Evolutionary conservation across 2,329 filamentous ascomycete genomes (phyloP).

Genomic region (Atkinsonella hypoxylon): DNA sequence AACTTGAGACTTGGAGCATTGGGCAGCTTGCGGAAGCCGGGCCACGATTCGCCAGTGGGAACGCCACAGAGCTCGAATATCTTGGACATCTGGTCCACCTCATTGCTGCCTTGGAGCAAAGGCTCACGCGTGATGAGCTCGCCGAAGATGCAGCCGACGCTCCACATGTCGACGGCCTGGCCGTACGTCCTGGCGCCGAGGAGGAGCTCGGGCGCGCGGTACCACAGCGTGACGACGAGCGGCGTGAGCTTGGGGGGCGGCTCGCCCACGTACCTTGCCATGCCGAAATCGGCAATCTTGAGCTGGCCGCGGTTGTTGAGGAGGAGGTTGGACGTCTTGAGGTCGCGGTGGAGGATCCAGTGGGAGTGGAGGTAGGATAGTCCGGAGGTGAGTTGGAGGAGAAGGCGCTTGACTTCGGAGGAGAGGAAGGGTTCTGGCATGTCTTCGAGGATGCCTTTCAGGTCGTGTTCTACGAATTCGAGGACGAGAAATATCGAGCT

Average conservation of each 20-base stretch:
- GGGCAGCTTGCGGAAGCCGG: conserved; percentile 72
- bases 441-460: conserved; percentile 84
- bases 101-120: conserved; percentile 77
- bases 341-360: conserved; percentile 87
- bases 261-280: conserved; percentile 81
- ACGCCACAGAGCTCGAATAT: conserved; percentile 87
- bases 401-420: conserved; percentile 83
- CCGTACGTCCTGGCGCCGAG: conserved; percentile 69
- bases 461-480: conserved; percentile 94
- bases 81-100: conserved; percentile 77
- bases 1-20: conserved; percentile 73
- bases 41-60: conserved; percentile 74
- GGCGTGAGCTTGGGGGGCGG: conserved; percentile 72
- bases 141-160: conserved; percentile 87
- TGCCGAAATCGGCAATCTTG: conserved; percentile 96
- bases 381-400: conserved; percentile 70
- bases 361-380: conserved; percentile 76
- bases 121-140: conserved; percentile 79
- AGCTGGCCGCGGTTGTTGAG: conserved; percentile 91
- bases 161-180: conserved; percentile 83
- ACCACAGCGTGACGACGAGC: conserved; percentile 95
- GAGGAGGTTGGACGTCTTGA: conserved; percentile 88
- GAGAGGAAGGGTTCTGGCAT: conserved; percentile 90
- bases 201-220: conserved; percentile 81
- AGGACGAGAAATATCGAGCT: conserved; percentile 82